Evolutionary conservation across 2,329 filamentous ascomycete genomes (phyloP).

Genomic region (Leptographium procerum): DNA sequence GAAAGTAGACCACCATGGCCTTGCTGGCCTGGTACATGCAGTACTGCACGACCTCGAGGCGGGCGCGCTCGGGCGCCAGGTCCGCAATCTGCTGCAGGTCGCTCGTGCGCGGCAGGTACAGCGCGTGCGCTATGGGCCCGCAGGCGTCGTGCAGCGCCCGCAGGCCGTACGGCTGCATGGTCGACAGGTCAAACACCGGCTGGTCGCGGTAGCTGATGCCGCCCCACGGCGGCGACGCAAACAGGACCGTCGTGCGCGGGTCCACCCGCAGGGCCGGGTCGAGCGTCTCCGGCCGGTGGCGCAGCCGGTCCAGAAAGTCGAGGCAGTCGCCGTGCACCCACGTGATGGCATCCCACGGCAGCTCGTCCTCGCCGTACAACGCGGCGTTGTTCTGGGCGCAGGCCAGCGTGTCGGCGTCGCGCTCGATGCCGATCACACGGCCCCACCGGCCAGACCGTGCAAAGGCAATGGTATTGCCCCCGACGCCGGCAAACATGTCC

Average conservation of each 20-base stretch:
- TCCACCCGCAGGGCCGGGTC: constrained; percentile 30
- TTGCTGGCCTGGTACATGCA: constrained; percentile 87
- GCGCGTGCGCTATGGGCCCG: constrained; percentile 46
- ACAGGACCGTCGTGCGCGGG: constrained; percentile 31
- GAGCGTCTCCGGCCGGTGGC: constrained; percentile 14
- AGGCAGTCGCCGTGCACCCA: constrained; percentile 88
- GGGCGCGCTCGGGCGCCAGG: constrained; percentile 36
- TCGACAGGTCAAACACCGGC: constrained; percentile 68
- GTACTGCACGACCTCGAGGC: constrained; percentile 70
- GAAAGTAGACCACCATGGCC: constrained; percentile 55
- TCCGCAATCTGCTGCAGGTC: constrained; percentile 68
- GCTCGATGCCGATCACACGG: constrained; percentile 80
- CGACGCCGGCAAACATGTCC: constrained; percentile 83
- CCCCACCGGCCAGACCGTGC: constrained; percentile 70
- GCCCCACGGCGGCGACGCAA: constrained; percentile 51
- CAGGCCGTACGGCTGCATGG: constrained; percentile 81
- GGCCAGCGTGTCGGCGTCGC: constrained; percentile 64
- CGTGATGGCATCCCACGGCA: constrained; percentile 58
- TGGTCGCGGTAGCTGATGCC: constrained; percentile 44
- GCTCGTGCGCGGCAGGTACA: constrained; percentile 80
- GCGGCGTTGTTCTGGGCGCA: constrained; percentile 89
- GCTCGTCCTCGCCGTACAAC: constrained; percentile 70
- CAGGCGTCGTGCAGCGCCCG: constrained; percentile 52
- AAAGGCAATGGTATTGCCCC: constrained; percentile 93
- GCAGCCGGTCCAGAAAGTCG: constrained; percentile 39